phyloP scores from a whole-genome alignment of 176 grass and related monocot species.

The Coix lacrymajobi region DNA sequence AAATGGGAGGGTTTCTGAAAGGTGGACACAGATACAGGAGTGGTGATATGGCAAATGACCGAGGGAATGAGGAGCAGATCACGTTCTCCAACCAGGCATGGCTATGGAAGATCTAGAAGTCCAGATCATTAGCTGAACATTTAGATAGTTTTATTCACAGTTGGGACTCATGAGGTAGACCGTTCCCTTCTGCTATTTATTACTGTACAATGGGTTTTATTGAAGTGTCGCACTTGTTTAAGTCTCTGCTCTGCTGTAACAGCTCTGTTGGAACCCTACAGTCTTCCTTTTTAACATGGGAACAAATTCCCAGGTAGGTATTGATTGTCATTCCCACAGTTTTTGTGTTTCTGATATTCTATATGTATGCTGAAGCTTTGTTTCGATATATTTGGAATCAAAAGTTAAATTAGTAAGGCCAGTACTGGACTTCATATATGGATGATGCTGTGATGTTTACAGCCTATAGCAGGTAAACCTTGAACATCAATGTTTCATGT shows the following conservation, averaged over 20 bases:
- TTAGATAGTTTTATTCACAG: conserved; percentile 59
- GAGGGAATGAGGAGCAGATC: conserved; percentile 60
- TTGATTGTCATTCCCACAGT: conserved; percentile 30
- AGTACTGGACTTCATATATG: conserved; percentile 39
- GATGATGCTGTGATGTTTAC: conserved; percentile 53
- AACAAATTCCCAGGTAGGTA: conserved; percentile 76
- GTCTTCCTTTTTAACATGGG: conserved; percentile 64
- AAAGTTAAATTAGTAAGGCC: conserved; percentile 42
- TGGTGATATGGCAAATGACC: conserved; percentile 34
- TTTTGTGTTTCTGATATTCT: conserved; percentile 35
- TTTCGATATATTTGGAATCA: conserved; percentile 20
- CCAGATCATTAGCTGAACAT: conserved; percentile 56
- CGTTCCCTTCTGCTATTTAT: conserved; percentile 44
- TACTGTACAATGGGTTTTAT: conserved; percentile 55
- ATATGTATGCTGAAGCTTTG: conserved; percentile 33
- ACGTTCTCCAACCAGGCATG: conserved; percentile 66
- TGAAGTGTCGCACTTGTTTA: conserved; percentile 48
- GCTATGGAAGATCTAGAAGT: conserved; percentile 54
- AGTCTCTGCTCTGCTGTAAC: conserved; percentile 67
- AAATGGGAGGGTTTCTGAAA: conserved; percentile 69
- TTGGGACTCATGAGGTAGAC: conserved; percentile 80
- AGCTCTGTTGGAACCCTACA: conserved; percentile 72
- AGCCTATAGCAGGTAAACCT: conserved; percentile 56
- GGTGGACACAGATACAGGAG: conserved; percentile 52
- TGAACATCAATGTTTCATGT: conserved; percentile 27